Evolutionary conservation across 2,329 filamentous ascomycete species (phyloP).

Genomic region (Dothideomycetidae sp.): DNA sequence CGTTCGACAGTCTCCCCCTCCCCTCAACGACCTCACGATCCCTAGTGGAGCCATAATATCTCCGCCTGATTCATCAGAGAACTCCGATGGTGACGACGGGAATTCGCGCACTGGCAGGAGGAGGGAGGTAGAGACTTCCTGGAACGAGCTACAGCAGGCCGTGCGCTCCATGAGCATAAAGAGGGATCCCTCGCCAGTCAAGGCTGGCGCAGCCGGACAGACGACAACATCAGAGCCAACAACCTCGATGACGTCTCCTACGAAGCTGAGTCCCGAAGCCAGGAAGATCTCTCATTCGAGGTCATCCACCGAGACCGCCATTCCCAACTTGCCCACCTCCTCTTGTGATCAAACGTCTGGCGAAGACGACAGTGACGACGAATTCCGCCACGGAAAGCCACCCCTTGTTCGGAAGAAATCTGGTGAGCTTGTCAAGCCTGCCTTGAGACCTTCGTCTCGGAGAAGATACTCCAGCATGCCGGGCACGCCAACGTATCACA

Average conservation of each 20-base stretch:
- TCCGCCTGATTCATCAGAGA: constrained; percentile 70
- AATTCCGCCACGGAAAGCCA: constrained; percentile 43
- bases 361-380: constrained; percentile 34
- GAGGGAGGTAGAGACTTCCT: constrained; percentile 30
- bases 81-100: constrained; percentile 69
- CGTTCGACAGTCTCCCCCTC: constrained; percentile 72
- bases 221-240: constrained; percentile 22
- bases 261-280: constrained; percentile 36
- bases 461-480: constrained; percentile 91
- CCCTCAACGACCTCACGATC: constrained; percentile 60
- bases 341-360: constrained; percentile 28
- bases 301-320: constrained; percentile 43
- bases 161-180: constrained; percentile 64
- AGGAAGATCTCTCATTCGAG: constrained; percentile 48
- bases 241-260: constrained; percentile 22
- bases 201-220: constrained; percentile 14
- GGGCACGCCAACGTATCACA: constrained; percentile 86
- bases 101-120: constrained; percentile 21
- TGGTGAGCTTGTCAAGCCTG: constrained; percentile 86
- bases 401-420: constrained; percentile 96
- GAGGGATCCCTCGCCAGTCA: constrained; percentile 43
- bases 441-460: constrained; percentile 64
- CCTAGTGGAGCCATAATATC: constrained; percentile 78
- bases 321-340: constrained; percentile 32
- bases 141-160: constrained; percentile 62